Percentiles rank a stretch among this genome's conserved stretches.
Conservation (phyloP, 495 filamentous ascomycete genomes). For the Xylaria bambusicola region DNA sequence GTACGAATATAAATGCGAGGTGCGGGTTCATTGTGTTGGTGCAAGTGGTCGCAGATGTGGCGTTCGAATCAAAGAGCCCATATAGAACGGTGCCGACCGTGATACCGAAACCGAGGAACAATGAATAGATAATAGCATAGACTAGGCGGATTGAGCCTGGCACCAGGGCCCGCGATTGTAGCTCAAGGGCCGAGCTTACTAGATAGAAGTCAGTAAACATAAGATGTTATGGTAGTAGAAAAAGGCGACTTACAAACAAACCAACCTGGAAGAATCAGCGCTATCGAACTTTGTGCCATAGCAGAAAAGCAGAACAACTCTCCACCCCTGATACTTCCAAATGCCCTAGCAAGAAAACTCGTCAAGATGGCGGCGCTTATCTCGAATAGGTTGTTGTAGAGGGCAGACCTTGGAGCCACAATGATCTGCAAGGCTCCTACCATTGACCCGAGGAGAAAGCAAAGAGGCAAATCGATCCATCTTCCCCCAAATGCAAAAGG, state of each 20-base stretch:
- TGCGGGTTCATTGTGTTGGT: constrained; percentile 60
- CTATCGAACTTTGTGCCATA: constrained; percentile 86
- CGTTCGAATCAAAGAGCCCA: constrained; percentile 74
- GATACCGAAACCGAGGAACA: constrained; percentile 96
- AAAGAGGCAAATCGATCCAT: constrained; percentile 83
- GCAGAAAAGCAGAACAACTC: constrained; percentile 88
- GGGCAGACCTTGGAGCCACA: constrained; percentile 73
- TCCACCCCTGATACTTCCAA: constrained; percentile 76
- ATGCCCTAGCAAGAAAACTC: constrained; percentile 84
- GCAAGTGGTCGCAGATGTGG: constrained; percentile 74
- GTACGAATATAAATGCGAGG: constrained; percentile 74
- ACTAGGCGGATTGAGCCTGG: constrained; percentile 94
- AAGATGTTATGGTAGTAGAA: neutral
- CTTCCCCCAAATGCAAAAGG: constrained; percentile 91
- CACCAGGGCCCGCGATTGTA: constrained; percentile 83
- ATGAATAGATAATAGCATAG: constrained; percentile 91
- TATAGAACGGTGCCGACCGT: constrained; percentile 92
- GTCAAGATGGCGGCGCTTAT: constrained; percentile 84
- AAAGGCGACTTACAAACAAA: constrained; percentile 56
- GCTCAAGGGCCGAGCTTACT: constrained; percentile 72
- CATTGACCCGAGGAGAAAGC: constrained; percentile 81
- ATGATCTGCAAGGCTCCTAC: constrained; percentile 82
- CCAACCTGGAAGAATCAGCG: constrained; percentile 89
- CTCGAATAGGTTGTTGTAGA: constrained; percentile 89
- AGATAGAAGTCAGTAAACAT: constrained; percentile 25